These are phyloP conservation scores for Globisporangium cederbergense DNA, from an alignment of 352 stramenopile genomes.

Conservation along the genomic window DNA sequence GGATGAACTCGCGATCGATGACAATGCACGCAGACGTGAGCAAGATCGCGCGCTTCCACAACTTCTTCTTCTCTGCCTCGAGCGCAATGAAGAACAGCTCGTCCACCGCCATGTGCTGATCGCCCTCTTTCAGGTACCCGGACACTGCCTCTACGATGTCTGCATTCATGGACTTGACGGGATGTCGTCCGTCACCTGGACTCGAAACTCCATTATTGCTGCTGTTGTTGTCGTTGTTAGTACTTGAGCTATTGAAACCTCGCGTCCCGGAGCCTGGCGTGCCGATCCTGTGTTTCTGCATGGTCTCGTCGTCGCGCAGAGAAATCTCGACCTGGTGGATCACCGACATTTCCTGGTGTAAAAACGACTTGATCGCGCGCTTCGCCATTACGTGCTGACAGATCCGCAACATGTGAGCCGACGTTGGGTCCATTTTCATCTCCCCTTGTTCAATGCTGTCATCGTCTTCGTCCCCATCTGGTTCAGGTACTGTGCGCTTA, in stretches of 20 bases:
- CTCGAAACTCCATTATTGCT: background rate
- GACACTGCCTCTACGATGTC: slow-evolving; percentile 44
- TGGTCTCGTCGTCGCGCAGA: slow-evolving; percentile 39
- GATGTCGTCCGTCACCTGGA: slow-evolving; percentile 10
- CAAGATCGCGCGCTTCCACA: slow-evolving; percentile 72
- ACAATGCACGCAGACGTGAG: slow-evolving; percentile 66
- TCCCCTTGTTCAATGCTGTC: slow-evolving; percentile 11
- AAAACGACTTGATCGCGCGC: slow-evolving; percentile 56
- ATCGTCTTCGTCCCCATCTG: slow-evolving; percentile 22
- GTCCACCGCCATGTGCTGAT: slow-evolving; percentile 58
- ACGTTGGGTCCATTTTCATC: slow-evolving; percentile 47
- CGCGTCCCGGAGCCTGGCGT: background rate
- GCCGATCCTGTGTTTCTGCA: slow-evolving; percentile 31
- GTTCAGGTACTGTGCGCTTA: background rate
- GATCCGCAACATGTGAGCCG: slow-evolving; percentile 58
- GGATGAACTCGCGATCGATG: slow-evolving; percentile 59
- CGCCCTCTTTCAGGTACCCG: slow-evolving; percentile 48
- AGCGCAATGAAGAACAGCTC: slow-evolving; percentile 60
- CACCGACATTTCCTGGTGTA: slow-evolving; percentile 56
- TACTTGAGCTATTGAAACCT: background rate
- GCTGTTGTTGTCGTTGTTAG: slow-evolving; percentile 7
- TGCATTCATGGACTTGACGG: slow-evolving; percentile 43
- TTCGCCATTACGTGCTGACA: slow-evolving; percentile 76
- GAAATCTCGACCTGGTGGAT: slow-evolving; percentile 51
- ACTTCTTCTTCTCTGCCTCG: slow-evolving; percentile 44